Evolutionary conservation across 2,329 filamentous ascomycete genomes (phyloP), one percentile per base, ranked within the genome.

Genomic region (Penicillium sp.): DNA sequence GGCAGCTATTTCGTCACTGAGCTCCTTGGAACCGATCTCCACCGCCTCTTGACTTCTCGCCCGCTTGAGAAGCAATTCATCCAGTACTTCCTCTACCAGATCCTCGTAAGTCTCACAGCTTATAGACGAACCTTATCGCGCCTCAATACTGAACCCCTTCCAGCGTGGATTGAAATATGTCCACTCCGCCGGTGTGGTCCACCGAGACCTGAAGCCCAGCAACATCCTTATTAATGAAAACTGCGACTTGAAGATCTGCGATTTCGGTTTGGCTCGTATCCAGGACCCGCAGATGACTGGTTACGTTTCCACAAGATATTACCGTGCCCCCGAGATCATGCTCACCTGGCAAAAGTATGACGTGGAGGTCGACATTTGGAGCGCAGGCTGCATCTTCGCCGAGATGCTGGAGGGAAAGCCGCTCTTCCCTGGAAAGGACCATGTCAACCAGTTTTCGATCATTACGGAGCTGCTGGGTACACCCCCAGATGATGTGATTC

Each of bases 311-410:
- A 99, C 95, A 63, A 86, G 95, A 83, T 99, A 99, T 84, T 99
- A 99, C 84, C 89, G 95, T 73, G 95, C 95, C 8, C 95, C 95
- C 17, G 95, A 99, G 79, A 99, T 99, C 75, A 99, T 99, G 95
- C 92, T 99, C 75, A 98, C 95, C 66, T 99, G 95, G 95, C 95
- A 99, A 83, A 99, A 99, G 82, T 99, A 99, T 80, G 95, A 99
- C 70, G 89, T 98, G 50, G 95, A 98, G 81, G 95, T 99, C 59
- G 95, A 99, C 76, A 96, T 99, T 75, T 99, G 95, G 95, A 98
- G 95, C 76, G 94, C 94, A 17, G 95, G 95, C 62, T 99, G 95
- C 80, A 99, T 99, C 75, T 98, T 99, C 71, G 95, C 95, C 43
- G 95, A 99, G 81, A 99, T 99, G 95, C 85, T 99, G 60, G 94